Evolutionary conservation across 768 basidiomycete species (phyloP).

Genomic region (Crepidotus variabilis): DNA sequence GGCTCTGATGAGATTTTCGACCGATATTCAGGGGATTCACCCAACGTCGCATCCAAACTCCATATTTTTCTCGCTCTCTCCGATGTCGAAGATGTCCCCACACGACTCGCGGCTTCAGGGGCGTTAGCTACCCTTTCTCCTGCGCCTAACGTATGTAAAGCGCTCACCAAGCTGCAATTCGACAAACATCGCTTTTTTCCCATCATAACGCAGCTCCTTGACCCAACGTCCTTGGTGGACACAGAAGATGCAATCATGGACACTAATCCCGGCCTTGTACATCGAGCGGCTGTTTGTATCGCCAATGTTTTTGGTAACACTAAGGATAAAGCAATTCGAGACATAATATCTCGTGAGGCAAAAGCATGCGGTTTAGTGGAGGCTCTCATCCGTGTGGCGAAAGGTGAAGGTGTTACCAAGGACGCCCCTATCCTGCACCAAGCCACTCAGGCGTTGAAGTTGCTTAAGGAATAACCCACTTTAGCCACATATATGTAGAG

Average conservation of each 20-base stretch:
- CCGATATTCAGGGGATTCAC: slow-evolving; percentile 54
- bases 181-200: slow-evolving; percentile 62
- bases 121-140: slow-evolving; percentile 79
- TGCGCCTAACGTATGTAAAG: slow-evolving; percentile 53
- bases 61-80: slow-evolving; percentile 83
- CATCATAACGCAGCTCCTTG: slow-evolving; percentile 65
- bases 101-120: slow-evolving; percentile 87
- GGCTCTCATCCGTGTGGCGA: slow-evolving; percentile 35
- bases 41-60: slow-evolving; percentile 53
- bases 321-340: slow-evolving; percentile 31
- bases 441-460: slow-evolving; percentile 15
- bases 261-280: slow-evolving; percentile 59
- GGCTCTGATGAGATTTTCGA: slow-evolving; percentile 76
- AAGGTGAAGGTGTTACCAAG: slow-evolving; percentile 15
- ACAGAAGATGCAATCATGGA: slow-evolving; percentile 34
- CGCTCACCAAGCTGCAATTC: slow-evolving; percentile 59
- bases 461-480: slow-evolving; percentile 5
- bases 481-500: not conserved
- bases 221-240: slow-evolving; percentile 41
- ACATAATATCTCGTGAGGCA: slow-evolving; percentile 47
- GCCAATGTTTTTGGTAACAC: slow-evolving; percentile 56
- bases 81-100: slow-evolving; percentile 81
- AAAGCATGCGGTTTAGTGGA: slow-evolving; percentile 48
- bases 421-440: slow-evolving; percentile 15
- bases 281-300: slow-evolving; percentile 76